Evolutionary conservation across 2,329 filamentous ascomycete species (phyloP).

Genomic region (Delphinella strobiligena): DNA sequence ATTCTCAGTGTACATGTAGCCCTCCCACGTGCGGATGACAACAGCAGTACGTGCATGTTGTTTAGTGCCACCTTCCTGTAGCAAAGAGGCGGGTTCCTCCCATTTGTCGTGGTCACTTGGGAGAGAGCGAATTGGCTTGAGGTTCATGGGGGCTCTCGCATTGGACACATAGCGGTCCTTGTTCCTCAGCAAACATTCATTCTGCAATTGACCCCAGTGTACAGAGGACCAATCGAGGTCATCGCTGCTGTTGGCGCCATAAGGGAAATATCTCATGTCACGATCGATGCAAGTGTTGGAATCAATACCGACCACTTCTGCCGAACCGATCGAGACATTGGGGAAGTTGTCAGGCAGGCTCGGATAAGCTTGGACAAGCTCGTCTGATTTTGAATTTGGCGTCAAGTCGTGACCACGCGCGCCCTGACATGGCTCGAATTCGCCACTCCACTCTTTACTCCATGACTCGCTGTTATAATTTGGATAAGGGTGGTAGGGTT

Average conservation of each 20-base stretch:
- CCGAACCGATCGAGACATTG: conserved; percentile 50
- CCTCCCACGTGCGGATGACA: conserved; percentile 34
- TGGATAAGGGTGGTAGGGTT: conserved; percentile 59
- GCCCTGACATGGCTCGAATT: conserved; percentile 53
- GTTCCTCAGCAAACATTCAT: conserved; percentile 54
- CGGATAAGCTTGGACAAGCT: conserved; percentile 50
- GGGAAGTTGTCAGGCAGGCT: conserved; percentile 49
- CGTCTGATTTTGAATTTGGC: conserved; percentile 40
- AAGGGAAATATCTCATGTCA: conserved; percentile 40
- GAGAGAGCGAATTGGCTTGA: conserved; percentile 14
- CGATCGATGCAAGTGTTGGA: conserved; percentile 55
- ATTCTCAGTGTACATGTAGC: conserved; percentile 34
- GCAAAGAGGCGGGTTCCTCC: conserved; percentile 2
- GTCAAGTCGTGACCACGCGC: conserved; percentile 42
- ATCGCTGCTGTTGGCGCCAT: conserved; percentile 33
- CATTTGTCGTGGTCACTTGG: conserved; percentile 7
- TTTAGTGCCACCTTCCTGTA: conserved; percentile 11
- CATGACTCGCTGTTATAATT: conserved; percentile 53
- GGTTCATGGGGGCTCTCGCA: conserved; percentile 23
- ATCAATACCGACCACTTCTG: conserved; percentile 48
- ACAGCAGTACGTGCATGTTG: conserved; percentile 33
- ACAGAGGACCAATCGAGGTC: conserved; percentile 49
- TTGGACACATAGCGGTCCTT: conserved; percentile 43
- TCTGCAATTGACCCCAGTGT: conserved; percentile 60
- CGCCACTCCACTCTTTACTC: conserved; percentile 43